phyloP scores from a whole-genome alignment of 2,329 filamentous ascomycete species.

The Arthrobotrys conoides region DNA sequence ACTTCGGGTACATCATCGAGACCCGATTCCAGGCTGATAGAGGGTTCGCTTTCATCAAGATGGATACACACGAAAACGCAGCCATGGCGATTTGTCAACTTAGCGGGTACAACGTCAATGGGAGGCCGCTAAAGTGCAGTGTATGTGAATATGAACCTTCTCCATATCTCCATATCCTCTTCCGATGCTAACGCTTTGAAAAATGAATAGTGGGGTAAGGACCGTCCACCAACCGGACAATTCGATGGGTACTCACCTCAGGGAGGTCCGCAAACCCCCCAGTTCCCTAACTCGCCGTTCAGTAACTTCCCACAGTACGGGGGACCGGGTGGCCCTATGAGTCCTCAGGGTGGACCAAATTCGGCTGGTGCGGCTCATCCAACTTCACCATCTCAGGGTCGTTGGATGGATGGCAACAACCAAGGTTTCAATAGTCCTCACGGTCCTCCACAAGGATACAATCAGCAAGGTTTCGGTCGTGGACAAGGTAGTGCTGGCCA shows the following conservation, averaged over 20 bases:
- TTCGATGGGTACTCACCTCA: slow-evolving; percentile 85
- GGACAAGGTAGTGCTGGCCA: slow-evolving; percentile 38
- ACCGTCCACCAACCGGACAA: slow-evolving; percentile 88
- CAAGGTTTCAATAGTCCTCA: slow-evolving; percentile 59
- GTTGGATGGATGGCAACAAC: slow-evolving; percentile 56
- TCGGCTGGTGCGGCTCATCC: slow-evolving; percentile 53
- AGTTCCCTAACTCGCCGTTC: slow-evolving; percentile 81
- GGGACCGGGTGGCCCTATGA: slow-evolving; percentile 77
- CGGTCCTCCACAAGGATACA: slow-evolving; percentile 50
- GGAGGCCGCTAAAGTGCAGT: slow-evolving; percentile 96
- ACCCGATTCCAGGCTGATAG: slow-evolving; percentile 98
- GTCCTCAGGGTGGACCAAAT: slow-evolving; percentile 63
- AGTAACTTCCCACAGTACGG: slow-evolving; percentile 95
- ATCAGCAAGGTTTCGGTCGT: slow-evolving; percentile 56
- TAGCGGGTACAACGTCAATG: slow-evolving; percentile 98
- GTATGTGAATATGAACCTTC: slow-evolving; percentile 75
- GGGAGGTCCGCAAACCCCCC: slow-evolving; percentile 80
- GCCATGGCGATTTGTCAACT: slow-evolving; percentile 98
- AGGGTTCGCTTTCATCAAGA: slow-evolving; percentile 98
- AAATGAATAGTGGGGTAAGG: slow-evolving; percentile 90
- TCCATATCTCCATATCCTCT: not conserved
- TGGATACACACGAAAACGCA: slow-evolving; percentile 98
- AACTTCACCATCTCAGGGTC: slow-evolving; percentile 53
- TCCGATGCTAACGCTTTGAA: slow-evolving; percentile 53
- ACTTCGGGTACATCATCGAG: slow-evolving; percentile 97